These are phyloP conservation scores for Acidomyces sp. DNA, from an alignment of 495 filamentous ascomycete species.

Conservation along the genomic window DNA sequence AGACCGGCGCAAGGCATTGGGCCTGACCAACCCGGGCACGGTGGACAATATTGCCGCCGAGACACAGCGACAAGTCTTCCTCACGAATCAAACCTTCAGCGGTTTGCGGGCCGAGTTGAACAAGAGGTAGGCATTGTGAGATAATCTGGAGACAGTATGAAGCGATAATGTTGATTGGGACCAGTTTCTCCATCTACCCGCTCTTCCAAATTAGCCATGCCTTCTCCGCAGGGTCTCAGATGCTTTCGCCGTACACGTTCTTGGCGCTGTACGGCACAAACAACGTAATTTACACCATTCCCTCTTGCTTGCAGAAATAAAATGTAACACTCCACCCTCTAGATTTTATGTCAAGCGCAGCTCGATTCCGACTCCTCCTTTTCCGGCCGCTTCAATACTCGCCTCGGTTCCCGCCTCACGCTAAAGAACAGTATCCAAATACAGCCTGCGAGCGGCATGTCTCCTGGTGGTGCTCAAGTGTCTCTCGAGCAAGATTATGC, in stretches of 20 bases:
- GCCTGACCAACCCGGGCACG: conserved; percentile 79
- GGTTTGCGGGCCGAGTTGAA: conserved; percentile 90
- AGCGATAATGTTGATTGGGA: too few species aligned
- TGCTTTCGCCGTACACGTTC: conserved; percentile 84
- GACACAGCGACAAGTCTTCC: conserved; percentile 86
- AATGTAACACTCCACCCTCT: neutral
- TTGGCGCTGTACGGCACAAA: conserved; percentile 82
- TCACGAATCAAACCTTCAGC: conserved; percentile 88
- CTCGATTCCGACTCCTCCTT: conserved; percentile 80
- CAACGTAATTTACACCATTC: conserved; percentile 52
- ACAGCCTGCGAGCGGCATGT: conserved; percentile 36
- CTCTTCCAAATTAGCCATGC: conserved; percentile 96
- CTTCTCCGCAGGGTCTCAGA: conserved; percentile 79
- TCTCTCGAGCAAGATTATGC: conserved; percentile 89
- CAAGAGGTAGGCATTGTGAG: too few species aligned
- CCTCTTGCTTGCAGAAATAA: neutral
- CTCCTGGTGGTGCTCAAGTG: conserved; percentile 58
- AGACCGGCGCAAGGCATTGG: conserved; percentile 71
- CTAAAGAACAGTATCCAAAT: conserved; percentile 79
- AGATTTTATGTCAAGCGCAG: conserved; percentile 93
- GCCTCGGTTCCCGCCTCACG: conserved; percentile 61
- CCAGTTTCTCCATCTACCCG: conserved; percentile 78
- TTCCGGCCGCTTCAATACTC: conserved; percentile 75
- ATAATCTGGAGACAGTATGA: too few species aligned
- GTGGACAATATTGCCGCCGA: conserved; percentile 85